Percentiles rank a stretch among this genome's conserved stretches.
Conservation (phyloP, 2,329 filamentous ascomycete genomes). For the Podosphaera fusca region DNA sequence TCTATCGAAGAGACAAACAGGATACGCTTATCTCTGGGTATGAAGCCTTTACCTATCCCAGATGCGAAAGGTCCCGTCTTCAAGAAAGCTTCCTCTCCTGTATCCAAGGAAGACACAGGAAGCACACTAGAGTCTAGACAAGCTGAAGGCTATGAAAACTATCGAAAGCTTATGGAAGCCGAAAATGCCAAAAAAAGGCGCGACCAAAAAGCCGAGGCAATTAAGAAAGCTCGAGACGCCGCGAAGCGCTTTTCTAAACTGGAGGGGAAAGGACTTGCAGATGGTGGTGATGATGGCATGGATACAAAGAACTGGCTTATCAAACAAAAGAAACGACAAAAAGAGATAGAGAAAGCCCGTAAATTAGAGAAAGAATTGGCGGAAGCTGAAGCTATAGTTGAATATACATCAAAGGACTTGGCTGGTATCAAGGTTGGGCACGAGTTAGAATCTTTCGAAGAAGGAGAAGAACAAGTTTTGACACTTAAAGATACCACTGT, state of each 20-base stretch:
- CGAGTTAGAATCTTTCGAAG: slow-evolving; percentile 58
- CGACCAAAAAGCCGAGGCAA: slow-evolving; percentile 56
- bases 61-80: slow-evolving; percentile 38
- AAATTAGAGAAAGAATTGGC: slow-evolving; percentile 53
- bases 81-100: slow-evolving; percentile 20
- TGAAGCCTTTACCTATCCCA: slow-evolving; percentile 73
- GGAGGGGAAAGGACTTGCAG: slow-evolving; percentile 65
- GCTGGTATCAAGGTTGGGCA: slow-evolving; percentile 84
- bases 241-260: slow-evolving; percentile 55
- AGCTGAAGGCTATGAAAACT: slow-evolving; percentile 54
- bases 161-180: slow-evolving; percentile 37
- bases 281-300: slow-evolving; percentile 40
- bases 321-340: slow-evolving; percentile 79
- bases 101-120: slow-evolving; percentile 36
- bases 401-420: slow-evolving; percentile 70
- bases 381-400: slow-evolving; percentile 46
- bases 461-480: slow-evolving; percentile 67
- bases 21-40: slow-evolving; percentile 67
- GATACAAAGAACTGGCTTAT: slow-evolving; percentile 75
- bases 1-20: slow-evolving; percentile 88
- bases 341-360: slow-evolving; percentile 61
- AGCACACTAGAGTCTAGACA: slow-evolving; percentile 70
- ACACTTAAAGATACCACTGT: slow-evolving; percentile 89
- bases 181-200: slow-evolving; percentile 57
- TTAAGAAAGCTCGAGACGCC: slow-evolving; percentile 70